Percentiles rank a stretch among this genome's conserved stretches.
These are phyloP conservation scores for Barnettozyma sp. DNA, from an alignment of 805 yeast genomes.

Conservation along the genomic window DNA sequence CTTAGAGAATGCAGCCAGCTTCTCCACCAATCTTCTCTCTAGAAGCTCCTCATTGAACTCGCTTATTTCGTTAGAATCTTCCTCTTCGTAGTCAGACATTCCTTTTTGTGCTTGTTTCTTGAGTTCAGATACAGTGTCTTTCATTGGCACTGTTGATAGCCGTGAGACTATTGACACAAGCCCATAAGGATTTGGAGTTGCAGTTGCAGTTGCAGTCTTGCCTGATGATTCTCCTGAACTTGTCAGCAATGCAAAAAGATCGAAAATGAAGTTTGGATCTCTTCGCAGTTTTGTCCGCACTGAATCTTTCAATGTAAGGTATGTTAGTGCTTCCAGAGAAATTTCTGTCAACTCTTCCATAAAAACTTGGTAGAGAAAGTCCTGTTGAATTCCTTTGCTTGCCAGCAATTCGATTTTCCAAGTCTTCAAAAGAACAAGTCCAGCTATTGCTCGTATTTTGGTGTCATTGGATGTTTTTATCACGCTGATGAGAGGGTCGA, in stretches of 20 bases:
- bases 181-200: constrained; percentile 25
- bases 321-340: constrained; percentile 44
- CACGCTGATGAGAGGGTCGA: constrained; percentile 34
- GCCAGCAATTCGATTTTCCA: constrained; percentile 40
- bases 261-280: constrained; percentile 31
- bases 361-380: constrained; percentile 29
- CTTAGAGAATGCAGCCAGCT: constrained; percentile 14
- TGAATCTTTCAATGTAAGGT: constrained; percentile 36
- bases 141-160: constrained; percentile 23
- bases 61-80: constrained; percentile 11
- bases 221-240: too few species aligned
- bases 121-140: constrained; percentile 25
- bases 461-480: constrained; percentile 17
- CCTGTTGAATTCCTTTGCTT: constrained; percentile 27
- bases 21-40: constrained; percentile 18
- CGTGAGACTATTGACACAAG: constrained; percentile 29
- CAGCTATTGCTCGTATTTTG: constrained; percentile 30
- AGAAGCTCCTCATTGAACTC: constrained; percentile 19
- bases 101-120: constrained; percentile 28
- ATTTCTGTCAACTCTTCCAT: constrained; percentile 13
- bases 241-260: constrained; percentile 17
- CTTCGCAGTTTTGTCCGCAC: constrained; percentile 32
- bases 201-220: too few species aligned
- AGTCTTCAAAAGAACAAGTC: constrained; percentile 45
- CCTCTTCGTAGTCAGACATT: constrained; percentile 16